Percentiles rank a stretch among this genome's conserved stretches.
phyloP scores from a whole-genome alignment of 345 rosid genomes.

The Dipteronia sinensis region DNA sequence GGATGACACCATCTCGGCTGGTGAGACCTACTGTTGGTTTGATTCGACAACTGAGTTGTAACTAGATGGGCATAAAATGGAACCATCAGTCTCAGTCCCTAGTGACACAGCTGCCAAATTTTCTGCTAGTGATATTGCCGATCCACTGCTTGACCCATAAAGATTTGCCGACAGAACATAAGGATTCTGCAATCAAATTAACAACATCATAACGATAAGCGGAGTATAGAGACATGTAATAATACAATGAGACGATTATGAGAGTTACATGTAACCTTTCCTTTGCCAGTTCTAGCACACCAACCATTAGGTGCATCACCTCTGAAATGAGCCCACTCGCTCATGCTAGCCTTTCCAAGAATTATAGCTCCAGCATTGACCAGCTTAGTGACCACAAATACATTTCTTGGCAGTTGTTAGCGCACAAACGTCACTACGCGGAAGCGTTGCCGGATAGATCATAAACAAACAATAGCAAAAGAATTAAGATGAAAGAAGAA shows the following conservation, averaged over 20 bases:
- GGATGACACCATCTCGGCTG: constrained; percentile 30
- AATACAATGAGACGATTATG: too few relatives aligned
- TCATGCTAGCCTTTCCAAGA: constrained; percentile 76
- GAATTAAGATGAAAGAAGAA: too few relatives aligned
- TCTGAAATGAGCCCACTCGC: constrained; percentile 60
- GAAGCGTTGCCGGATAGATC: too few relatives aligned
- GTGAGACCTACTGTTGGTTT: constrained; percentile 33
- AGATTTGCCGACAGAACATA: constrained; percentile 21
- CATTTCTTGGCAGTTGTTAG: too few relatives aligned
- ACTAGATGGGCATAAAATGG: constrained; percentile 27
- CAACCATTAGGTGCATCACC: constrained; percentile 40
- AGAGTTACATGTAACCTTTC: constrained; percentile 45
- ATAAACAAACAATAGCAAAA: too few relatives aligned
- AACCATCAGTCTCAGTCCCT: constrained; percentile 28
- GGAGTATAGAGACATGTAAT: too few relatives aligned
- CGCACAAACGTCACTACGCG: too few relatives aligned
- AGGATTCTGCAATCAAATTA: constrained; percentile 16
- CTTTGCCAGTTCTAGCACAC: constrained; percentile 64
- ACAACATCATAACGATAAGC: too few relatives aligned
- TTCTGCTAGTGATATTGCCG: constrained; percentile 30
- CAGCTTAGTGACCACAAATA: constrained; percentile 57
- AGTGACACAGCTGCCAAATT: constrained; percentile 31
- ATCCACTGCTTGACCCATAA: constrained; percentile 31
- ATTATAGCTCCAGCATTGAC: constrained; percentile 66
- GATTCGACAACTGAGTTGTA: constrained; percentile 30